Evolutionary conservation across 257 asterid species (phyloP).

Genomic region (Solanum pimpinellifolium): DNA sequence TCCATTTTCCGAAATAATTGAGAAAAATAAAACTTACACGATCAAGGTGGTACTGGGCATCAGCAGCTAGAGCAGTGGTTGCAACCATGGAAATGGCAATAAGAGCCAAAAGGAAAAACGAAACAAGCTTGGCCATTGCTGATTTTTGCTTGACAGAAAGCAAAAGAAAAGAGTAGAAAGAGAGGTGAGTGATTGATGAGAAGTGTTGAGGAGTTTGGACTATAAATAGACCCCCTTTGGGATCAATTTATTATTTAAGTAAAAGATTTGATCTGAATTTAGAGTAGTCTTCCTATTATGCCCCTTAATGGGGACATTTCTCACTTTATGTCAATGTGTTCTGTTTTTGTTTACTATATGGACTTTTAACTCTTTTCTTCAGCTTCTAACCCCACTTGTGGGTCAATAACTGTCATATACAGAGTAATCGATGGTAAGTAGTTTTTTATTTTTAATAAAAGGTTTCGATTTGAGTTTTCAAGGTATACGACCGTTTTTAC

Average conservation of each 20-base stretch:
- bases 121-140: slow-evolving; percentile 28
- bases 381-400: background rate
- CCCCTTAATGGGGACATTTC: background rate
- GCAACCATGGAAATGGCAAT: slow-evolving; percentile 24
- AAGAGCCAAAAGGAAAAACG: slow-evolving; percentile 22
- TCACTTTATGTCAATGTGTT: background rate
- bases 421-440: too few species aligned
- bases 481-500: too few species aligned
- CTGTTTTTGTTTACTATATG: background rate
- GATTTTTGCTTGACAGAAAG: background rate
- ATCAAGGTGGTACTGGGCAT: slow-evolving; percentile 14
- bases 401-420: background rate
- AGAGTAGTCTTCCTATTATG: background rate
- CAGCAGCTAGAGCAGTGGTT: slow-evolving; percentile 11
- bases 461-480: too few species aligned
- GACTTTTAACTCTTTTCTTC: background rate
- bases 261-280: background rate
- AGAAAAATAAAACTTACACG: slow-evolving; percentile 3
- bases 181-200: background rate
- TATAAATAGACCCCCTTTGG: slow-evolving; percentile 5
- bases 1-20: background rate
- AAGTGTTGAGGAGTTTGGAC: background rate
- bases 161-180: background rate
- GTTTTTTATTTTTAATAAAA: too few species aligned
- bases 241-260: background rate